phyloP scores from a whole-genome alignment of 495 filamentous ascomycete genomes.

The Aspergillus steynii region DNA sequence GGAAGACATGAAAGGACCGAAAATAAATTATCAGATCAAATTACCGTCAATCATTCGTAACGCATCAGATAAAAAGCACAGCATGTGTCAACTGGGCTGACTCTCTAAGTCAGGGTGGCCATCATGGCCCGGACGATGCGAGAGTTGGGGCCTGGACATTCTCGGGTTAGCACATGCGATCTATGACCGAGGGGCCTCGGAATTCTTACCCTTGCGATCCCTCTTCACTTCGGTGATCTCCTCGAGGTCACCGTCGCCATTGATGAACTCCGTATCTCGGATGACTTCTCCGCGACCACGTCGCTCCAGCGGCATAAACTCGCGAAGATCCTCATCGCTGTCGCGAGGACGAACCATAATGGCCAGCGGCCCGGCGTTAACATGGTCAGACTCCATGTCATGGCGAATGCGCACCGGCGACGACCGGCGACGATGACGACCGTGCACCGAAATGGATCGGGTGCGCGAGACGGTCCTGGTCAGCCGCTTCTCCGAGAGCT shows the following conservation, averaged over 20 bases:
- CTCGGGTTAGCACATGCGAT: conserved; percentile 30
- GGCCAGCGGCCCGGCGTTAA: conserved; percentile 54
- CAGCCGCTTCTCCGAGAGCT: conserved; percentile 30
- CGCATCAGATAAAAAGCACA: conserved; percentile 2
- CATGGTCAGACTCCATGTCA: conserved; percentile 47
- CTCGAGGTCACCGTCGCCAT: conserved; percentile 49
- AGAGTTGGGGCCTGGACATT: conserved; percentile 55
- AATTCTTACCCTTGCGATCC: conserved; percentile 80
- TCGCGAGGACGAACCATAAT: conserved; percentile 52
- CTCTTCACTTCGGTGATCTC: conserved; percentile 68
- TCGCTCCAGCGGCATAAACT: conserved; percentile 55
- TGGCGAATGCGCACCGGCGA: conserved; percentile 33
- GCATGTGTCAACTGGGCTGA: neutral
- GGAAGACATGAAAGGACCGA: neutral
- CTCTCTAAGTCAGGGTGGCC: conserved; percentile 66
- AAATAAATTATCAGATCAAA: neutral
- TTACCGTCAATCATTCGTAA: conserved; percentile 3
- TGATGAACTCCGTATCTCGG: conserved; percentile 42
- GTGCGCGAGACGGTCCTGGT: conserved; percentile 35
- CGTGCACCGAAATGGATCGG: conserved; percentile 41
- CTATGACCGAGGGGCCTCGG: conserved; percentile 57
- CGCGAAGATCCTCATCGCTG: conserved; percentile 55
- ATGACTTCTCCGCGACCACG: conserved; percentile 41
- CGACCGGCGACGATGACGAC: conserved; percentile 36
- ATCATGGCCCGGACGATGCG: conserved; percentile 71